These are phyloP conservation scores for Didymosphaeria variabile DNA, from an alignment of 2,329 filamentous ascomycete species.

Conservation along the genomic window DNA sequence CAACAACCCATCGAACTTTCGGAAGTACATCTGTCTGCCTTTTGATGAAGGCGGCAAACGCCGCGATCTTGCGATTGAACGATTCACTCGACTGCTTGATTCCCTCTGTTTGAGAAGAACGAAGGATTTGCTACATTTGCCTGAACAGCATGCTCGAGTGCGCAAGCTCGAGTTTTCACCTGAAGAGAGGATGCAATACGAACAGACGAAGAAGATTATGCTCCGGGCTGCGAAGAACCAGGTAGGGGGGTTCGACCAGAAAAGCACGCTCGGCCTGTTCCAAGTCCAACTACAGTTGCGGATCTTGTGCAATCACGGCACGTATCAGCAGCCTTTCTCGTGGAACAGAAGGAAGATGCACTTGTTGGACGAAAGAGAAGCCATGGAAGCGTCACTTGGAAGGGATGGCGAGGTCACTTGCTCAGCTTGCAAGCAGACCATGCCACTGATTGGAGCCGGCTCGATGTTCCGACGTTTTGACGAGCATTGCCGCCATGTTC, in stretches of 20 bases:
- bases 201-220: constrained; percentile 47
- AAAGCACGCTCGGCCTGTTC: constrained; percentile 56
- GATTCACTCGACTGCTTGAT: constrained; percentile 43
- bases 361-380: constrained; percentile 48
- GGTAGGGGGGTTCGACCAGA: constrained; percentile 46
- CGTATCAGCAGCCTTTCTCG: constrained; percentile 56
- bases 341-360: constrained; percentile 51
- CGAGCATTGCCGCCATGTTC: constrained; percentile 41
- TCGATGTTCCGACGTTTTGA: constrained; percentile 32
- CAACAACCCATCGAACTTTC: constrained; percentile 53
- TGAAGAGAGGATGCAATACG: constrained; percentile 40
- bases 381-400: constrained; percentile 37
- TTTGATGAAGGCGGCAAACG: constrained; percentile 43
- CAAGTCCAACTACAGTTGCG: constrained; percentile 58
- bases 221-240: constrained; percentile 51
- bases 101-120: constrained; percentile 56
- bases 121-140: constrained; percentile 53
- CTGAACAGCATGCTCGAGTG: constrained; percentile 33
- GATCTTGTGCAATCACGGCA: constrained; percentile 62
- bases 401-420: constrained; percentile 41
- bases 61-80: constrained; percentile 29
- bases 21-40: constrained; percentile 55
- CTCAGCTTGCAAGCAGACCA: constrained; percentile 40
- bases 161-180: constrained; percentile 46
- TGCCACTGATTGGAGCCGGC: constrained; percentile 33